Evolutionary conservation across 257 asterid genomes (phyloP), one percentile per base, ranked within the genome.

Genomic region (Fraxinus americana): DNA sequence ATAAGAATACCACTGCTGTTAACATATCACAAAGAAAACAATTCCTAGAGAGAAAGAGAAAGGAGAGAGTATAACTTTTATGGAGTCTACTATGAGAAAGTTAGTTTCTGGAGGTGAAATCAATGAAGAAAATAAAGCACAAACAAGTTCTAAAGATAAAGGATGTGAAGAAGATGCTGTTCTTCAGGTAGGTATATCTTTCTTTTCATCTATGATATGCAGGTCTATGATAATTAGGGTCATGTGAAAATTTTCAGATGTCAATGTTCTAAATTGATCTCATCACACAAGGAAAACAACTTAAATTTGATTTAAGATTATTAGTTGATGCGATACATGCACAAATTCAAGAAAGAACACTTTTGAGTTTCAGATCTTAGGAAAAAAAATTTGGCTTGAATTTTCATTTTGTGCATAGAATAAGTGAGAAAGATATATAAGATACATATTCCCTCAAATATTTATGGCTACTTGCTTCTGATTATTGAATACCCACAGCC

Each of bases 71-170:
- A 17, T 11, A 70, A 48, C 29, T 79, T 30, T 12, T 3, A 89
- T 88, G 92, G 91, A 90, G 75, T 78, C 83, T 72, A 80, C 88
- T 79, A 68, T 80, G 80, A 87, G 80, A 70, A 88, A 84, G 75
- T 77, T 83, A 78, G 76, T 59, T 79, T 74, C 65, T 65, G 91
- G 80, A 65, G 84, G 43, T 54, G 30, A 32, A 32, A 66, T 70
- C 29, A 70, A 83, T 79, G 89, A 82, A 72, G 89, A 90, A 69
- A 84, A 61, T 70, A 90, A 77, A 34, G 79, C 82, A 35, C 80
- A 81, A 70, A 23, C 76, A 21, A 80, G 77, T 14, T 86, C 75
- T 0, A 89, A 86, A 19, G 94, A 85, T 41, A 90, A 84, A 74
- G 81, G 85, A 68, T 77, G 84, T 21, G 73, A 73, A 7, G 86